These are phyloP conservation scores for Allium cepa DNA, from an alignment of 106 monocot genomes.

Conservation along the genomic window DNA sequence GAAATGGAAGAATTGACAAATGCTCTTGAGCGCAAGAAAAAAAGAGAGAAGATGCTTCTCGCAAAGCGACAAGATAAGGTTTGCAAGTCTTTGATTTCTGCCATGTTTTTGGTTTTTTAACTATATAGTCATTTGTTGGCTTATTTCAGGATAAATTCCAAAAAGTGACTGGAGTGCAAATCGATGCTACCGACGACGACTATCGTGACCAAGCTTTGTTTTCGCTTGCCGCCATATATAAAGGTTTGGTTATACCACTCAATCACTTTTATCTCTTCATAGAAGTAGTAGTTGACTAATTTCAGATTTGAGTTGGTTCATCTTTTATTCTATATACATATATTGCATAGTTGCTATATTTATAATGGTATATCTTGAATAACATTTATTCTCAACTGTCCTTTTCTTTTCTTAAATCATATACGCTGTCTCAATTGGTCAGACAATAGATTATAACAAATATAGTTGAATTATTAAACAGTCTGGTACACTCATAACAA, in stretches of 20 bases:
- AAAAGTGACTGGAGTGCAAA: constrained; percentile 78
- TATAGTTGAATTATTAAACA: no score
- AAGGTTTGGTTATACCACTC: constrained; percentile 39
- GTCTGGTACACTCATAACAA: no score
- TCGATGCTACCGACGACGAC: constrained; percentile 88
- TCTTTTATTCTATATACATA: no score
- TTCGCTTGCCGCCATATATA: constrained; percentile 68
- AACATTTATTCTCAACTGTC: no score
- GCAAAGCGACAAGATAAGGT: constrained; percentile 77
- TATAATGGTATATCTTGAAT: no score
- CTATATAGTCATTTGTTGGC: neutral
- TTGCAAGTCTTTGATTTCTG: neutral
- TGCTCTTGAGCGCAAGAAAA: constrained; percentile 75
- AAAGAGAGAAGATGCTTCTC: constrained; percentile 54
- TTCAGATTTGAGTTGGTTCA: no score
- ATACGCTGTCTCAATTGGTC: no score
- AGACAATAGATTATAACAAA: no score
- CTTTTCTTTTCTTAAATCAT: no score
- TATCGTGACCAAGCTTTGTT: constrained; percentile 73
- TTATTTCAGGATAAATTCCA: constrained; percentile 64
- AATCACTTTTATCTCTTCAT: no score
- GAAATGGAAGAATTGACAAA: constrained; percentile 91
- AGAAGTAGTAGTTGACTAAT: no score
- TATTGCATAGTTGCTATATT: no score
- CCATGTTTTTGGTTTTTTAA: neutral